These are phyloP conservation scores for Hypoxylon fuscum DNA, from an alignment of 495 filamentous ascomycete species.

Conservation along the genomic window DNA sequence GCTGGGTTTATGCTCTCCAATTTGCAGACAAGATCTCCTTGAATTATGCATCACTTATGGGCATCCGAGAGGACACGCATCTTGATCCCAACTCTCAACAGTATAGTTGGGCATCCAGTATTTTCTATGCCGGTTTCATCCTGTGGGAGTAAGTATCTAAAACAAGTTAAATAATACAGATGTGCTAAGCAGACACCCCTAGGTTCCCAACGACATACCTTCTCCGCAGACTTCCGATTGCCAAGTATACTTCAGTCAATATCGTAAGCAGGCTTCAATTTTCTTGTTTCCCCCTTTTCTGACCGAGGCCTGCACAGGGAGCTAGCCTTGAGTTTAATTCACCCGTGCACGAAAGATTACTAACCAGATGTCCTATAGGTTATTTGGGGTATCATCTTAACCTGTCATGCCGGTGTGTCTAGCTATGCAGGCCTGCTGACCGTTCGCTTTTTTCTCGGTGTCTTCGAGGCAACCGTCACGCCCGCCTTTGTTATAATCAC, in stretches of 20 bases:
- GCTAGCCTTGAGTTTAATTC: too few species aligned
- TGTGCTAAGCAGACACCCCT: too few species aligned
- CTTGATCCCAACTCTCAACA: neutral
- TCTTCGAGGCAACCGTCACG: conserved; percentile 70
- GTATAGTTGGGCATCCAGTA: neutral
- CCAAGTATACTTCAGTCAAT: neutral
- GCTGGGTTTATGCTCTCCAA: neutral
- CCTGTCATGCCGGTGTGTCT: neutral
- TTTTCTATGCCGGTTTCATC: neutral
- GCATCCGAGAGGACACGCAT: neutral
- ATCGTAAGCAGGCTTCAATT: too few species aligned
- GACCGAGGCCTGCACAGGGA: too few species aligned
- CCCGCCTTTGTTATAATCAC: conserved; percentile 69
- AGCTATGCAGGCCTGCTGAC: conserved; percentile 51
- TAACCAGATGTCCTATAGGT: too few species aligned
- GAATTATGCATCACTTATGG: neutral
- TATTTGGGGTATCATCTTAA: neutral
- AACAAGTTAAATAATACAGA: too few species aligned
- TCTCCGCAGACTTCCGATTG: neutral
- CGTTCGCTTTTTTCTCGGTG: conserved; percentile 67
- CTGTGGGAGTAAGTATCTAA: neutral
- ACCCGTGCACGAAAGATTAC: too few species aligned
- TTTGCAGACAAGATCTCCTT: neutral
- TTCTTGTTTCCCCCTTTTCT: too few species aligned
- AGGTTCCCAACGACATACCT: neutral